Conservation (phyloP, 805 yeast species). For the Cyberlindnera meyerae region DNA sequence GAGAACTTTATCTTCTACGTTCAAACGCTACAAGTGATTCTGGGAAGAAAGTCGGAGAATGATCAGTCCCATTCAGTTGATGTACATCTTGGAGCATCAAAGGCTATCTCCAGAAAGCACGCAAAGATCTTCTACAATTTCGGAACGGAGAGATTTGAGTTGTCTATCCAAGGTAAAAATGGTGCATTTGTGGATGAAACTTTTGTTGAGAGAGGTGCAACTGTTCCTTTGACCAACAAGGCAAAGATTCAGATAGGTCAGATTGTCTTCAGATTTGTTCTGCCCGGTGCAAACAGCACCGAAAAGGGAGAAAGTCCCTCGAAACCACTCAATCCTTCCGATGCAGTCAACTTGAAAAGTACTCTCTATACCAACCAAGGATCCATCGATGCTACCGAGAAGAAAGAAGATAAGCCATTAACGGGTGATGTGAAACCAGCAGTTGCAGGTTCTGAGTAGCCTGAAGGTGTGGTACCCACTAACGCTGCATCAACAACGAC, state of each 20-base stretch:
- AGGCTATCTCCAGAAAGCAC: constrained; percentile 90
- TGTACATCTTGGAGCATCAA: constrained; percentile 87
- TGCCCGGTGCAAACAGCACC: constrained; percentile 60
- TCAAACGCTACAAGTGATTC: constrained; percentile 88
- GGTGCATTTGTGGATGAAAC: constrained; percentile 95
- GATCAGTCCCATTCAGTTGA: constrained; percentile 71
- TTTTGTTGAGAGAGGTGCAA: constrained; percentile 85
- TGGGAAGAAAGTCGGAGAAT: constrained; percentile 84
- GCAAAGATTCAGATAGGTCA: constrained; percentile 91
- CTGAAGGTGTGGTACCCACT: no score
- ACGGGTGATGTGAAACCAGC: constrained; percentile 17
- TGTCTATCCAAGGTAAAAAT: constrained; percentile 87
- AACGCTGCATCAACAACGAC: no score
- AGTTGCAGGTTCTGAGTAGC: no score
- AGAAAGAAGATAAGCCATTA: constrained; percentile 14
- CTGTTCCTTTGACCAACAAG: constrained; percentile 80
- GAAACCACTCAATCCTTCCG: constrained; percentile 52
- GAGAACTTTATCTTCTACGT: constrained; percentile 92
- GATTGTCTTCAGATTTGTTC: constrained; percentile 78
- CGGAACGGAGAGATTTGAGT: constrained; percentile 91
- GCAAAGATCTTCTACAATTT: constrained; percentile 96
- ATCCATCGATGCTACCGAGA: constrained; percentile 6
- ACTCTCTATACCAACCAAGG: constrained; percentile 35
- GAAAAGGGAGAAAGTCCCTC: constrained; percentile 27
- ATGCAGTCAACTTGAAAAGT: constrained; percentile 53